Evolutionary conservation across 768 basidiomycete species (phyloP).

Genomic region (Tylopilus intermedius): DNA sequence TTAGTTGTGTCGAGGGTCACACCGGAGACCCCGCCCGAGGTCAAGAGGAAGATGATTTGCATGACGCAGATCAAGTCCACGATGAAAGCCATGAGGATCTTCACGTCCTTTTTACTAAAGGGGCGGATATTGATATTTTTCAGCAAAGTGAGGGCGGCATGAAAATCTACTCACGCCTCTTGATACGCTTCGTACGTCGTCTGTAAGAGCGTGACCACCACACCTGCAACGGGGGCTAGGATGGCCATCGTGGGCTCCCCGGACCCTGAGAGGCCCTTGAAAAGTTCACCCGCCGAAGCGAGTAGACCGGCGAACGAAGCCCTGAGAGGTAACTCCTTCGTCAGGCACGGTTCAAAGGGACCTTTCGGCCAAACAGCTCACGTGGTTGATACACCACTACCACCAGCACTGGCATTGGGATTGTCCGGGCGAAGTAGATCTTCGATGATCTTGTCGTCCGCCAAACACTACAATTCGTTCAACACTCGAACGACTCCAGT

Average conservation of each 20-base stretch:
- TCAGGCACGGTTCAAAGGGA: background rate
- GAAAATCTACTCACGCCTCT: conserved; percentile 7
- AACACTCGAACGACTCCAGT: background rate
- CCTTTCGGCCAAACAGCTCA: background rate
- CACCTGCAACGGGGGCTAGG: background rate
- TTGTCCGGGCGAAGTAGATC: conserved; percentile 3
- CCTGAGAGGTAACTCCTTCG: background rate
- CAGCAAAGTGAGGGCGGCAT: background rate
- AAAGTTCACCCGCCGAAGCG: background rate
- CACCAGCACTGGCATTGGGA: background rate
- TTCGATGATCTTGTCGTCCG: background rate
- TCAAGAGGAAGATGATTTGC: conserved; percentile 10
- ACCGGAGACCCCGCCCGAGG: background rate
- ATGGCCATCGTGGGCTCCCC: background rate
- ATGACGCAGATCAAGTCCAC: conserved; percentile 15
- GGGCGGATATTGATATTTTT: background rate
- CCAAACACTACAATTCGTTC: conserved; percentile 6
- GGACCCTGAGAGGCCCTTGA: background rate
- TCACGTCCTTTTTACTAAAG: conserved; percentile 8
- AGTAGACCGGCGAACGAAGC: background rate
- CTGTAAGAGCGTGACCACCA: background rate
- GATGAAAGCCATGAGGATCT: conserved; percentile 12
- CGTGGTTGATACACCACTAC: background rate
- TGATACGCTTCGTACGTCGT: background rate
- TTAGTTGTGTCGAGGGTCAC: background rate